Base-by-base conservation (phyloP, 352 stramenopile species). In the Globisporangium sylvaticum region DNA sequence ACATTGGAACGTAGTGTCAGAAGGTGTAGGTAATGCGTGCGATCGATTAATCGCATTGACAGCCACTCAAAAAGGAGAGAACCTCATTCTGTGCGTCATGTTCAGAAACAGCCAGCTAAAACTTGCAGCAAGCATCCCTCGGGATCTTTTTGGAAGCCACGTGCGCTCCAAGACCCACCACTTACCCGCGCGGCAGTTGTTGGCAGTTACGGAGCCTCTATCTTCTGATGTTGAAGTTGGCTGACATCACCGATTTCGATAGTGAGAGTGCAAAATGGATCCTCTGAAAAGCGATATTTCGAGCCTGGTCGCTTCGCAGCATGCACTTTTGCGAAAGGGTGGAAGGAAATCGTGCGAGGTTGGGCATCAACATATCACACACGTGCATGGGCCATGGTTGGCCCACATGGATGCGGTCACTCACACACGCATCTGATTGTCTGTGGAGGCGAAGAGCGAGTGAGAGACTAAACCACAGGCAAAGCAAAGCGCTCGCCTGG, bases 1-100 rank as follows among this genome's bases (percentile, higher is more conserved):
- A 88, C 31, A 34, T 65, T 10, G 58, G 67, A 8, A 22, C 14
- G 9, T 80, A 80, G 42, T n/a, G n/a, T 27, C 46, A 54, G 46
- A 24, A 53, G 14, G 44, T 15, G 46, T 24, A 24, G 20, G 18
- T 52, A 15, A 52, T n/a, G 44, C 14, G 10, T 15, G 10, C 10
- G 34, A 42, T 12, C 15, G 34, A 15, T 42, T 18, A 42, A 12
- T 12, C 1, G 31, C 31, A 37, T 37, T 37, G 31, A 2, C 31
- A 37, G 0, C 7, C 31, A 37, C 31, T 37, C 31, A 37, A 37
- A 37, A 42, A 42, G 12, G 34, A 42, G 3, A 42, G 9, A 39
- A 12, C 10, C 34, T 20, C 14, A 46, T 18, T 46, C 14, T 44
- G 37, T 20, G 37, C 14, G 15, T 46, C 37, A 18, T 42, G 5